Base-by-base conservation (phyloP, 2,329 filamentous ascomycete genomes). In the Chaetomiaceae sp. region DNA sequence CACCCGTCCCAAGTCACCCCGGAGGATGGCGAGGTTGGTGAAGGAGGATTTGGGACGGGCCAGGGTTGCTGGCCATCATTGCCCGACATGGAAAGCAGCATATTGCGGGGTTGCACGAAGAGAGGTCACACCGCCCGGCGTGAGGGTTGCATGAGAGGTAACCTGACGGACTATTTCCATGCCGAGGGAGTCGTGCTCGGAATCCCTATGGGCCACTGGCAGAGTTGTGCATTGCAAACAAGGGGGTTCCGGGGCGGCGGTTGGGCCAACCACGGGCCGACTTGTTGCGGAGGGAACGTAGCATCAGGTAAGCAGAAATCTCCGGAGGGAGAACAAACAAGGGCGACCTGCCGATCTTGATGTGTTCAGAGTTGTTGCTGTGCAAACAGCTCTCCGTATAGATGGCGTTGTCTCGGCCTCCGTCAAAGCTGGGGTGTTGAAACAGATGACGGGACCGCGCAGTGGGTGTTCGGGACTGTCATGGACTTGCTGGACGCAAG, bases 41-140 rank as follows among this genome's bases (percentile, higher is more conserved):
- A 7, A 12, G 27, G 27, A 36, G 42, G 33, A 47, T 34, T 36
- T 14, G 25, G 27, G 20, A 40, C 25, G 25, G 37, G 22, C 47
- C 27, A 27, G 53, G 47, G 43, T 29, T 33, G 12, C 4, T 8
- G 53, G n/a, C 25, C 47, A 48, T 55, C 48, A 48, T 34, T 51
- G 44, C 43, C 53, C 33, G 29, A 40, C 40, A 6, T 17, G 52
- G 44, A 43, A 47, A 23, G 2, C 20, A 14, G 29, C 14, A 15
- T 15, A 47, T 47, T 46, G 29, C 36, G 34, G 48, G 54, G 54
- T 56, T 53, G 45, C 50, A 56, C 54, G 45, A 23, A 45, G 19
- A 36, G 37, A 36, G 36, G 54, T 56, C 46, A 53, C 54, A 50
- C 54, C 52, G 12, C 44, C 47, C 47, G 39, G 42, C 43, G 33